Conservation (phyloP, 2,329 filamentous ascomycete genomes). For the Anisogramma anomala region DNA sequence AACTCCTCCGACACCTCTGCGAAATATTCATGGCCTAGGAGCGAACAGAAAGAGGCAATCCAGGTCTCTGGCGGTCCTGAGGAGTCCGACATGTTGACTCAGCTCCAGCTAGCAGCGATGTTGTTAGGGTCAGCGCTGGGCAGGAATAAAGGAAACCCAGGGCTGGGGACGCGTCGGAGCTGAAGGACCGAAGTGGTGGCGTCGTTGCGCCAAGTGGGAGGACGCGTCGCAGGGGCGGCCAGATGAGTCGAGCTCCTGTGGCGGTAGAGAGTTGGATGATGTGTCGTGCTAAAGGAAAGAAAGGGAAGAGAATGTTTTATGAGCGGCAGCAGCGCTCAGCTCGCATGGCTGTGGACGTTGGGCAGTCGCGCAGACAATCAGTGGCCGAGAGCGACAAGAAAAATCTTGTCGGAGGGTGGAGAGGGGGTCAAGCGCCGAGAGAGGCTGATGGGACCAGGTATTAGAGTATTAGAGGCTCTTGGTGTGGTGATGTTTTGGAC, state of each 20-base stretch:
- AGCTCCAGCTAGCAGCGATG: background rate
- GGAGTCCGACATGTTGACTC: conserved; percentile 43
- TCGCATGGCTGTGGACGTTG: conserved; percentile 1
- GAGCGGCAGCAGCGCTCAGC: too few relatives aligned
- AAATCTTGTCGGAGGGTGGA: background rate
- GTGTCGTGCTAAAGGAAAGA: too few relatives aligned
- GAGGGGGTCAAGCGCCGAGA: background rate
- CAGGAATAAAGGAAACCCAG: background rate
- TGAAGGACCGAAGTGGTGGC: background rate
- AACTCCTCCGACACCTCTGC: conserved; percentile 98
- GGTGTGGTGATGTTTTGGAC: too few relatives aligned
- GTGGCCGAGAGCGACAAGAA: background rate
- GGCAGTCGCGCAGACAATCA: conserved; percentile 4
- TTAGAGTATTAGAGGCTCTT: too few relatives aligned
- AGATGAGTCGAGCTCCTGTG: conserved; percentile 5
- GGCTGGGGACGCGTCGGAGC: background rate
- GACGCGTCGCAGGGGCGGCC: background rate
- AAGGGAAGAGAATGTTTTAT: background rate
- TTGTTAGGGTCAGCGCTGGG: too few relatives aligned
- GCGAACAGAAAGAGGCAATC: conserved; percentile 94
- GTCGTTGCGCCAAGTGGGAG: background rate
- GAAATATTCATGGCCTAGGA: conserved; percentile 96
- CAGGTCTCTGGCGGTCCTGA: conserved; percentile 69
- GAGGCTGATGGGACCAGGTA: too few relatives aligned
- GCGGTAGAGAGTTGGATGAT: too few relatives aligned